phyloP scores from a whole-genome alignment of 805 yeast genomes.

The Nakazawaea ambrosiae region DNA sequence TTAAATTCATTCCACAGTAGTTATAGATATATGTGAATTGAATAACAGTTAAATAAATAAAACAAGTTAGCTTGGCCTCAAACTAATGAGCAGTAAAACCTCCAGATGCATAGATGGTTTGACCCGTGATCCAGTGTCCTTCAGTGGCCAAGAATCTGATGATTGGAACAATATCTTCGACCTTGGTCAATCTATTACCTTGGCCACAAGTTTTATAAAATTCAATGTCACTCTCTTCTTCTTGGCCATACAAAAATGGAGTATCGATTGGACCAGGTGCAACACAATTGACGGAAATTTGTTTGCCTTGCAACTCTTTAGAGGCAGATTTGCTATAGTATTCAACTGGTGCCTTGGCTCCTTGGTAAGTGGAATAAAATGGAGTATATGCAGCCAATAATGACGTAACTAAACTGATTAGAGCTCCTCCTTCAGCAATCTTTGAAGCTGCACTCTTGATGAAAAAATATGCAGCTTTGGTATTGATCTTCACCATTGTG shows the following conservation, averaged over 20 bases:
- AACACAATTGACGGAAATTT: constrained; percentile 45
- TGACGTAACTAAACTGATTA: constrained; percentile 55
- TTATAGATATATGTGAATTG: too few relatives aligned
- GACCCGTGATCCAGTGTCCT: constrained; percentile 68
- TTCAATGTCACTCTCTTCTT: constrained; percentile 42
- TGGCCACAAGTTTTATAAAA: constrained; percentile 47
- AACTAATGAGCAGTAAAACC: constrained; percentile 56
- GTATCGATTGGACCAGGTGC: constrained; percentile 69
- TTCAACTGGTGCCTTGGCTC: constrained; percentile 51
- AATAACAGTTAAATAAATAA: background rate
- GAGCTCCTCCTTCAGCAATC: constrained; percentile 44
- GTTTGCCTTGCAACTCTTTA: constrained; percentile 39
- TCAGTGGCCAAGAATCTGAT: constrained; percentile 53
- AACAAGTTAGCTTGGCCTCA: background rate
- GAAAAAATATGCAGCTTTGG: constrained; percentile 57
- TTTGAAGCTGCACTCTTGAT: constrained; percentile 47
- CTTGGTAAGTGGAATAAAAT: constrained; percentile 46
- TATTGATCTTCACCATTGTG: constrained; percentile 43
- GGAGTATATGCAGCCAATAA: constrained; percentile 59
- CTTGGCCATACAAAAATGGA: constrained; percentile 58
- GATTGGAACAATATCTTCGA: constrained; percentile 58
- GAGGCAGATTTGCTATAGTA: constrained; percentile 46
- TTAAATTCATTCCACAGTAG: too few relatives aligned
- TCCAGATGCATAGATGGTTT: constrained; percentile 56
- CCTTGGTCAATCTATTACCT: constrained; percentile 46